Evolutionary conservation across 306 rosid species (phyloP), one percentile per base, ranked within the genome.

Genomic region (Quercus alba): DNA sequence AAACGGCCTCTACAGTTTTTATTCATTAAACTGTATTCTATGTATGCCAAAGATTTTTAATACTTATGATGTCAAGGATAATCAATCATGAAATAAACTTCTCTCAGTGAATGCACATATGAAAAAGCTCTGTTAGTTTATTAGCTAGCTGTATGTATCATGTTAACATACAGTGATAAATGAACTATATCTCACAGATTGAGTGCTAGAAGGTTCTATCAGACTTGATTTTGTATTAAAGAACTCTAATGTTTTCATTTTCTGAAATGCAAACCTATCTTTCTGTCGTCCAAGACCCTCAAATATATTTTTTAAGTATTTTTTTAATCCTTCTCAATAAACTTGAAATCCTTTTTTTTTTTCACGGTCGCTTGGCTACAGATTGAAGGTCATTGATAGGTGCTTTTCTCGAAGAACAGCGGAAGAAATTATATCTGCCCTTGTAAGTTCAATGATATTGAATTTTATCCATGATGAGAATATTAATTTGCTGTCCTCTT

Each of bases 371-470:
- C 28, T 5, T 77, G 35, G 52, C 41, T 79, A 79, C 94, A 91
- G 99, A 91, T 84, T 90, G 88, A 83, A 83, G 72, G 77, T 88
- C 62, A 95, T 95, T 84, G 89, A 95, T 66, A 88, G 85, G 85
- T 91, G 96, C 86, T 95, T 95, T 91, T 93, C 97, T 58, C 76
- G 72, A 83, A 90, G 82, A 89, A 82, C 94, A 51, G 78, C 91
- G 0, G 99, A 93, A 85, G 96, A 87, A 63, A 93, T 93, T 70
- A 67, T 93, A 73, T 89, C 80, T 79, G 87, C 89, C 83, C 98
- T 95, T 41, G 98, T 95, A 87, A 91, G 99, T 79, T 28, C 72
- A 46, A 46, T 79, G 78, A 72, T 69, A 76, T 49, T 31, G 57
- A 56, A 75, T 23, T 25, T 63, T 74, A 76, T 21, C 15, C 55